Evolutionary conservation across 179 eudicot species (phyloP).

Genomic region (Silene coronaria): DNA sequence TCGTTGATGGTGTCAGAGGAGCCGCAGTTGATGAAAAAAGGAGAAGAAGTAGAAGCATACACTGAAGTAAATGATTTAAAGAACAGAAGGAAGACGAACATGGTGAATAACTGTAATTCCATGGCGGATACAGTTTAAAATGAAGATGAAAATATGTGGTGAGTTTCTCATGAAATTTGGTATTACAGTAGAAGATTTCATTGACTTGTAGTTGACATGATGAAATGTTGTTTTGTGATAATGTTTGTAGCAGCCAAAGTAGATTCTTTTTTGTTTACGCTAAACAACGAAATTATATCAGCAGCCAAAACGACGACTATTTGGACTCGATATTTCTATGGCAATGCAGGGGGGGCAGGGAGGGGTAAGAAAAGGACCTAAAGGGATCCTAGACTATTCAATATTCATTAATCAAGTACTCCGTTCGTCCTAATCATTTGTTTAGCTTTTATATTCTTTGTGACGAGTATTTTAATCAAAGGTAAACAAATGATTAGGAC

Average conservation of each 20-base stretch:
- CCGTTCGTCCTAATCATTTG: no score
- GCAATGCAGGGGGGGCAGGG: no score
- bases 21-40: slow-evolving; percentile 58
- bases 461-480: no score
- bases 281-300: slow-evolving; percentile 1
- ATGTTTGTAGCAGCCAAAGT: not conserved
- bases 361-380: no score
- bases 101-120: slow-evolving; percentile 8
- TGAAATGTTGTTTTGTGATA: not conserved
- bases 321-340: no score
- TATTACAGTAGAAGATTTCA: not conserved
- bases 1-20: slow-evolving; percentile 21
- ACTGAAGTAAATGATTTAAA: not conserved
- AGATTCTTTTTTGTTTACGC: slow-evolving; percentile 1
- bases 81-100: slow-evolving; percentile 6
- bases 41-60: not conserved
- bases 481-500: no score
- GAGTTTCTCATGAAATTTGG: not conserved
- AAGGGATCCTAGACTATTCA: no score
- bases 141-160: not conserved
- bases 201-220: slow-evolving; percentile 18
- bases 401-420: no score
- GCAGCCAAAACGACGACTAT: no score
- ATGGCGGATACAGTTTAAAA: not conserved
- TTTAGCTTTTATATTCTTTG: no score